Evolutionary conservation across 352 stramenopile species (phyloP), one percentile per base, ranked within the genome.

Genomic region (Globisporangium heterothallicum): DNA sequence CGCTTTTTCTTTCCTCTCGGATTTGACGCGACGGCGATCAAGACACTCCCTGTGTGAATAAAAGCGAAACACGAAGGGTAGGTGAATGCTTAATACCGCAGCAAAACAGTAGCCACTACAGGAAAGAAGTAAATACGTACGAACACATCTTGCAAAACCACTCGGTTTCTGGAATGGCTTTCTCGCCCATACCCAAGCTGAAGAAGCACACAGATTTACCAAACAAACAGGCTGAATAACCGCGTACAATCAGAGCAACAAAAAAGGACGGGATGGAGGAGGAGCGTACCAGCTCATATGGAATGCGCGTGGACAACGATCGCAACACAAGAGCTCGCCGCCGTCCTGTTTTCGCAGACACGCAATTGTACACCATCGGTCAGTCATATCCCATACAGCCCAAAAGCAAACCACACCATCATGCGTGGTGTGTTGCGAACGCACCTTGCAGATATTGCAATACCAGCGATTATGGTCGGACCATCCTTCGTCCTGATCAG

Each of bases 231-330:
- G 26, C 43, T 18, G 13, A 44, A 7, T 3, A 35, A 30, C 22
- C 34, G 18, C 16, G 42, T 25, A 22, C 3, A 4, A 30, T n/a
- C 12, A 58, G 24, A 56, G 16, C 22, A 53, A 32, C 18, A 49
- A 19, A 25, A 32, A 9, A n/a, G n/a, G n/a, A n/a, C n/a, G n/a
- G n/a, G n/a, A n/a, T n/a, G n/a, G n/a, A n/a, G n/a, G n/a, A n/a
- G n/a, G n/a, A n/a, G 35, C 68, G 25, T 48, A 85, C 70, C 84
- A 94, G 56, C 66, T 88, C 81, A 92, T 92, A 63, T 98, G 94
- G 75, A 97, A 98, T 16, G 89, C 79, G 49, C 92, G 63, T 13
- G 92, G 92, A 61, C 94, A 98, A 16, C 82, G 84, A 48, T 94
- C 87, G 58, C 94, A 98, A 52, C 83, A 96, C 24, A 97, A 63